Percentiles rank a stretch among this genome's conserved stretches.
These are phyloP conservation scores for Lactarius hatsudake DNA, from an alignment of 768 basidiomycete species.

Conservation along the genomic window DNA sequence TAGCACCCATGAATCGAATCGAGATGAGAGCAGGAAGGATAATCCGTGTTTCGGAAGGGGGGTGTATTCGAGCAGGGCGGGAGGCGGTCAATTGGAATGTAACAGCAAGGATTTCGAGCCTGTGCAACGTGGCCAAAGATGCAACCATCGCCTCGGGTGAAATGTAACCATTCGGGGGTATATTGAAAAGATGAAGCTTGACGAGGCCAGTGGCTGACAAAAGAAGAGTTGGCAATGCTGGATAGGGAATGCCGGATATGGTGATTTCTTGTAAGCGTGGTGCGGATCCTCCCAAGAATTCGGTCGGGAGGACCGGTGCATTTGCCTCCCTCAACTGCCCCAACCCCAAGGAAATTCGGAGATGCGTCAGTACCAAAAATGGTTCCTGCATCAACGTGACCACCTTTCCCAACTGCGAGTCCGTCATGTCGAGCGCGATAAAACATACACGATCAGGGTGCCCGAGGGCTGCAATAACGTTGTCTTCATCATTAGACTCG, in stretches of 20 bases:
- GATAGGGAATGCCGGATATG: constrained; percentile 31
- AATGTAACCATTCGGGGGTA: too few species aligned
- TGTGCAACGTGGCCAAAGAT: neutral
- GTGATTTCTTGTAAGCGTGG: constrained; percentile 66
- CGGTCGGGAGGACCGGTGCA: too few species aligned
- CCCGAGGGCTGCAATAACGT: neutral
- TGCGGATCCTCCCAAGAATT: constrained; percentile 48
- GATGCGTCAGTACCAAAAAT: constrained; percentile 22
- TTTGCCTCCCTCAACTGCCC: neutral
- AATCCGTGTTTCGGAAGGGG: neutral
- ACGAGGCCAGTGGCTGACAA: too few species aligned
- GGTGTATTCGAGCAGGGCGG: neutral
- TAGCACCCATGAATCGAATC: neutral
- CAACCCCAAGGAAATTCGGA: constrained; percentile 39
- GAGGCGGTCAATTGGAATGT: neutral
- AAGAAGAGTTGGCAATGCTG: too few species aligned
- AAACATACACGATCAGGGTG: neutral
- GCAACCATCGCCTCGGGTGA: neutral
- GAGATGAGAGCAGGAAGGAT: neutral
- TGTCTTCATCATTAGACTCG: neutral
- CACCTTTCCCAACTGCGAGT: too few species aligned
- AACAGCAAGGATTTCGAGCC: neutral
- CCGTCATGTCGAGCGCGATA: too few species aligned
- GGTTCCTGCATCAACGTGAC: neutral
- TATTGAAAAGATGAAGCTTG: too few species aligned